Percentiles rank a stretch among this genome's conserved stretches.
phyloP scores from a whole-genome alignment of 164 flowering plant species.

The Aristolochia californica region DNA sequence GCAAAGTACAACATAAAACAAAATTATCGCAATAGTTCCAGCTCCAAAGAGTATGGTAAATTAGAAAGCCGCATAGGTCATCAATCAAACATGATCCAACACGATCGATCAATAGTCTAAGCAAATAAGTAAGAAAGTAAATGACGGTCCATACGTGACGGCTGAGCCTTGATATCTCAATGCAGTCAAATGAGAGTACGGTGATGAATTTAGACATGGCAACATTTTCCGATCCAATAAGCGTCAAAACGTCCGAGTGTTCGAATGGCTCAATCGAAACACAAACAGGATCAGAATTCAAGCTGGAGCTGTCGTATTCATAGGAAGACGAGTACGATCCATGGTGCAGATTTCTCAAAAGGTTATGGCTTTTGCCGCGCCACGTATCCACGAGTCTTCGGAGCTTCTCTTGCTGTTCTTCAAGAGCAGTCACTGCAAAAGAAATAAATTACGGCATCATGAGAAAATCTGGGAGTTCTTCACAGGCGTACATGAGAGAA shows the following conservation, averaged over 20 bases:
- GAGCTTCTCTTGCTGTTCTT: slow-evolving; percentile 26
- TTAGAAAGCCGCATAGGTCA: background rate
- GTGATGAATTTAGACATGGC: slow-evolving; percentile 17
- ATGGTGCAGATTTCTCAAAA: slow-evolving; percentile 10
- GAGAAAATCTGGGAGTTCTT: no score
- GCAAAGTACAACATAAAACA: background rate
- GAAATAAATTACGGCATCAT: background rate
- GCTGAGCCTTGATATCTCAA: slow-evolving; percentile 18
- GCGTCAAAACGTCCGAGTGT: slow-evolving; percentile 8
- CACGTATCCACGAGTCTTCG: slow-evolving; percentile 19
- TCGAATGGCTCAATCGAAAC: slow-evolving; percentile 14
- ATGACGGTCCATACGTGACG: slow-evolving; percentile 9
- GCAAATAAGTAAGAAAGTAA: no score
- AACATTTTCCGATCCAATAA: slow-evolving; percentile 19
- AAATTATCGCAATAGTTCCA: background rate
- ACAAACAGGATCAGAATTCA: slow-evolving; percentile 14
- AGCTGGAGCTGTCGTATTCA: slow-evolving; percentile 5
- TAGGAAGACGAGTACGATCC: slow-evolving; percentile 3
- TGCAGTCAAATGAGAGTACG: slow-evolving; percentile 20
- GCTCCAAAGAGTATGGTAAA: background rate
- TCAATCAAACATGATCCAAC: background rate
- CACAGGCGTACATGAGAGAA: no score
- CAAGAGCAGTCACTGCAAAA: slow-evolving; percentile 13
- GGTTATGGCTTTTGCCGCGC: slow-evolving; percentile 11
- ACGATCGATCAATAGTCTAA: background rate